These are phyloP conservation scores for Thinopyrum obtusiflorum DNA, from an alignment of 202 grass and related monocot genomes.

Conservation along the genomic window DNA sequence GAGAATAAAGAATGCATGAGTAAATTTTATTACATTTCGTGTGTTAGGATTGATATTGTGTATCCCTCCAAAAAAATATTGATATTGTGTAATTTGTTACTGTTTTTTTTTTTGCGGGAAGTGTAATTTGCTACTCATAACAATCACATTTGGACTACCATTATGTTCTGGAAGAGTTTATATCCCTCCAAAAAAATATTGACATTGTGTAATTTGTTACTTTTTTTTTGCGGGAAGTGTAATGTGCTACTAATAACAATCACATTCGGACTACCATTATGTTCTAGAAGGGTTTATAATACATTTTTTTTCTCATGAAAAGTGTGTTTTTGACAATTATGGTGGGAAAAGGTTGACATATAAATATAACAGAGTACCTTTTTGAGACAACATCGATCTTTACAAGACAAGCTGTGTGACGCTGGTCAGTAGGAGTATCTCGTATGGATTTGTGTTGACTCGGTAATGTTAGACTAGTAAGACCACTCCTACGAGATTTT, in stretches of 20 bases:
- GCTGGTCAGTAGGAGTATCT: too few species aligned
- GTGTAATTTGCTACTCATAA: too few species aligned
- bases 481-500: too few species aligned
- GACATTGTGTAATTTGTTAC: background rate
- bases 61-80: background rate
- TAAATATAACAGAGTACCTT: too few species aligned
- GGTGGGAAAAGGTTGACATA: too few species aligned
- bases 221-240: too few species aligned
- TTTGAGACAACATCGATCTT: too few species aligned
- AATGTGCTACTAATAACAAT: background rate
- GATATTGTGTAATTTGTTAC: background rate
- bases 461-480: too few species aligned
- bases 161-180: background rate
- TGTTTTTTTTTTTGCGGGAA: too few species aligned
- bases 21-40: background rate
- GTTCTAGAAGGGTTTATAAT: background rate
- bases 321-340: background rate
- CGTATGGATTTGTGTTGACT: too few species aligned
- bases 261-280: background rate
- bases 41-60: background rate
- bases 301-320: background rate
- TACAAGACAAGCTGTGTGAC: too few species aligned
- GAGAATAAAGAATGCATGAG: background rate
- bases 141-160: background rate
- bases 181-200: background rate